These are phyloP conservation scores for Ustilago nuda DNA, from an alignment of 1,284 basidiomycete genomes.

Conservation along the genomic window DNA sequence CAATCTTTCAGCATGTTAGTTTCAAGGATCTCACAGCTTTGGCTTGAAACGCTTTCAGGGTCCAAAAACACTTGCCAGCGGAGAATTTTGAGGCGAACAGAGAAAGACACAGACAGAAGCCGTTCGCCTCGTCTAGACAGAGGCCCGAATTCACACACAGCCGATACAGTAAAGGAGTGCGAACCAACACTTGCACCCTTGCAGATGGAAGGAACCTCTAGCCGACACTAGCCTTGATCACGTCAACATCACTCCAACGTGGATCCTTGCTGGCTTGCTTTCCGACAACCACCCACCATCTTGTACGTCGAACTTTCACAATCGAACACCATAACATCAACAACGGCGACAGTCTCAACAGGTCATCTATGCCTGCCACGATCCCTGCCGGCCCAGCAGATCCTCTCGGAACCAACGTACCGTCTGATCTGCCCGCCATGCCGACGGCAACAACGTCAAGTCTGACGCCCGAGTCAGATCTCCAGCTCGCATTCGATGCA, in stretches of 20 bases:
- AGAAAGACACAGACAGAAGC: not conserved
- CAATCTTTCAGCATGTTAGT: not conserved
- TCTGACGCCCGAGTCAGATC: slow-evolving; percentile 77
- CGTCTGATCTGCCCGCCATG: slow-evolving; percentile 34
- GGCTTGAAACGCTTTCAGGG: not conserved
- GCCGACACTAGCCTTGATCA: not conserved
- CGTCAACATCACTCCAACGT: not conserved
- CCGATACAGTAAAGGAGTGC: slow-evolving; percentile 5
- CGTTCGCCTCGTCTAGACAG: not conserved
- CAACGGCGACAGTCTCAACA: not conserved
- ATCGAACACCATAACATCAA: not conserved
- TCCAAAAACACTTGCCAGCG: slow-evolving; percentile 4
- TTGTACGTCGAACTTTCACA: not conserved
- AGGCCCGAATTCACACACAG: not conserved
- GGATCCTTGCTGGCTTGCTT: not conserved
- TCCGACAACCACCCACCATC: not conserved
- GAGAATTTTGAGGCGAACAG: slow-evolving; percentile 1
- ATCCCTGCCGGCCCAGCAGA: not conserved
- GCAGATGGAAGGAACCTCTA: not conserved
- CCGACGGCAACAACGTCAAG: slow-evolving; percentile 30
- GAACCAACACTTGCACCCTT: slow-evolving; percentile 3
- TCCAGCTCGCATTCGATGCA: slow-evolving; percentile 81
- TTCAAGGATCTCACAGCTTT: not conserved
- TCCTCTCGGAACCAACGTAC: not conserved
- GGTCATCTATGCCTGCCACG: not conserved